Percentiles rank a stretch among this genome's conserved stretches.
Evolutionary conservation across 805 yeast genomes (phyloP).

Genomic region (Millerozyma miso): DNA sequence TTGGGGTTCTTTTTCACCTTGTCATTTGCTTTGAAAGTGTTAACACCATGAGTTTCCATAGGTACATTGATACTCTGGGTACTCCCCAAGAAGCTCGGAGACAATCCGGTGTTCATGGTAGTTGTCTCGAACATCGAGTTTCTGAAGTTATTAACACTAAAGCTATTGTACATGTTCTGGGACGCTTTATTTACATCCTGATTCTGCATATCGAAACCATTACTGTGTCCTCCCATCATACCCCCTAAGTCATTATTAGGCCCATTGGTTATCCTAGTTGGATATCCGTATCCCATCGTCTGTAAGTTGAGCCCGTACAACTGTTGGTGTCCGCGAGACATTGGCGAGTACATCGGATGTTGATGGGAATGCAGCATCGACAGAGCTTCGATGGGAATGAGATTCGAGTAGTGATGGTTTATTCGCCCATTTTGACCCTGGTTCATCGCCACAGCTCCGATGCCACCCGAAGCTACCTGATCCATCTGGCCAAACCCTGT

Average conservation of each 20-base stretch:
- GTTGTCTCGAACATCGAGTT: neutral
- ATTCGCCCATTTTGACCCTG: slow-evolving; percentile 10
- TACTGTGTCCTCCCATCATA: neutral
- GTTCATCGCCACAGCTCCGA: neutral
- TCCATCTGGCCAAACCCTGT: slow-evolving; percentile 1
- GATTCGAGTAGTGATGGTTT: slow-evolving; percentile 23
- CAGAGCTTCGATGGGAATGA: slow-evolving; percentile 20
- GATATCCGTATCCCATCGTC: neutral
- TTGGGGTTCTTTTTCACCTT: slow-evolving; percentile 9
- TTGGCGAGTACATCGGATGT: slow-evolving; percentile 3
- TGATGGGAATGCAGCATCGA: slow-evolving; percentile 3
- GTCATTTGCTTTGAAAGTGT: slow-evolving; percentile 1
- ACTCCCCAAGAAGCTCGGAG: neutral
- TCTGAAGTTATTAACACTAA: neutral
- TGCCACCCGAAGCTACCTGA: neutral
- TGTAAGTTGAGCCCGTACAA: slow-evolving; percentile 1
- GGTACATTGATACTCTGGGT: neutral
- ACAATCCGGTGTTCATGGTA: neutral
- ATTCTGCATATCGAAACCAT: slow-evolving; percentile 2
- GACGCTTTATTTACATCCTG: neutral
- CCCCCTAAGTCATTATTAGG: neutral
- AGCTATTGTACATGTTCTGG: neutral
- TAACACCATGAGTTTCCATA: neutral
- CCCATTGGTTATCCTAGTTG: neutral
- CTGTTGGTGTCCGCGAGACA: slow-evolving; percentile 4